Conservation (phyloP, 768 basidiomycete genomes). For the Psilocybe sp. region DNA sequence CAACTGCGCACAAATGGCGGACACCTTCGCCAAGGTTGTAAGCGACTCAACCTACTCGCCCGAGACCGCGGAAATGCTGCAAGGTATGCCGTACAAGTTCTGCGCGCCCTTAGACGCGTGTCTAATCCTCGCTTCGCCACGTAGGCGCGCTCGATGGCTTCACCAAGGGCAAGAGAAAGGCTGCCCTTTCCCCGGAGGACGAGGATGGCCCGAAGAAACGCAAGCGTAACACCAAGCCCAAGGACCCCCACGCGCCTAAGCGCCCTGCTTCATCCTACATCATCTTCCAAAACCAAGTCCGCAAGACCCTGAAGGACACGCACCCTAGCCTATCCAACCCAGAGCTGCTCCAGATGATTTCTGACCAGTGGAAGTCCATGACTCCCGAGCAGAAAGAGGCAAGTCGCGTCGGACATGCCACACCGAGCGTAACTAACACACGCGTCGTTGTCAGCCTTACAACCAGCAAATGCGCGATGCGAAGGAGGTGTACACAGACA, state of each 20-base stretch:
- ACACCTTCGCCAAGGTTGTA: slow-evolving; percentile 53
- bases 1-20: slow-evolving; percentile 57
- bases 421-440: slow-evolving; percentile 3
- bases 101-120: slow-evolving; percentile 16
- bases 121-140: slow-evolving; percentile 2
- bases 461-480: slow-evolving; percentile 48
- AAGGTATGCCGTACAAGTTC: slow-evolving; percentile 18
- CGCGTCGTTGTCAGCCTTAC: slow-evolving; percentile 43
- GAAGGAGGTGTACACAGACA: slow-evolving; percentile 62
- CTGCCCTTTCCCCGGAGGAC: slow-evolving; percentile 33
- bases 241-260: slow-evolving; percentile 94
- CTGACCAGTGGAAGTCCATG: slow-evolving; percentile 73
- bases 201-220: slow-evolving; percentile 47
- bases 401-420: slow-evolving; percentile 26
- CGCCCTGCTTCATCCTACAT: slow-evolving; percentile 92
- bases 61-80: slow-evolving; percentile 15
- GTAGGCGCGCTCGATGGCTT: slow-evolving; percentile 18
- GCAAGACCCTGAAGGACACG: slow-evolving; percentile 64
- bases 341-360: slow-evolving; percentile 71
- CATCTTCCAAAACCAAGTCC: slow-evolving; percentile 89
- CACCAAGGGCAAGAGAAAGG: slow-evolving; percentile 54
- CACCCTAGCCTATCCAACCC: slow-evolving; percentile 65
- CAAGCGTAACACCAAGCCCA: slow-evolving; percentile 62
- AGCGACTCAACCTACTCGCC: slow-evolving; percentile 31
- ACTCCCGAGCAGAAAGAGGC: slow-evolving; percentile 72